A percentile compares a stretch with the other conserved stretches of the same genome.
These are phyloP conservation scores for Pichia nanzhaoensis DNA, from an alignment of 805 yeast genomes.

Conservation along the genomic window DNA sequence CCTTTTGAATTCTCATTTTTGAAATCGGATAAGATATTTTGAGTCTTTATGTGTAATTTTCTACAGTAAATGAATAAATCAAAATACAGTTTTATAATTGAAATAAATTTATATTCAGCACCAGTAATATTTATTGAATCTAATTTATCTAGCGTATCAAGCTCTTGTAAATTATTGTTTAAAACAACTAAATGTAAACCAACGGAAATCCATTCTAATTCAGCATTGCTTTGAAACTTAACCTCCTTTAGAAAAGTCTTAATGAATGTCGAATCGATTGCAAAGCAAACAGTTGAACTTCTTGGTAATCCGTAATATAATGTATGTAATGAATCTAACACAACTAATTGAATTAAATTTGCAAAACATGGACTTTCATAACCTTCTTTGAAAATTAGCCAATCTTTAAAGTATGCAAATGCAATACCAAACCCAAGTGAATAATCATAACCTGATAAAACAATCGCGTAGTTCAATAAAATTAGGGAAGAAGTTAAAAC, in stretches of 20 bases:
- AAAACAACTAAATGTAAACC: constrained; percentile 23
- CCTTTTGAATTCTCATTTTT: not conserved
- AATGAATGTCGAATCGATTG: constrained; percentile 18
- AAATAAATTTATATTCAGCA: constrained; percentile 23
- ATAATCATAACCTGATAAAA: constrained; percentile 54
- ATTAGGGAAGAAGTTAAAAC: constrained; percentile 35
- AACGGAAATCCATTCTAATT: constrained; percentile 20
- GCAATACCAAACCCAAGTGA: constrained; percentile 52
- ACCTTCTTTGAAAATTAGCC: constrained; percentile 38
- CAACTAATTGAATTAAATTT: constrained; percentile 40
- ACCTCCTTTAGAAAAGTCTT: constrained; percentile 13
- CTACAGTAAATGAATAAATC: constrained; percentile 16
- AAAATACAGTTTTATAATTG: constrained; percentile 21
- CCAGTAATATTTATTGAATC: constrained; percentile 13
- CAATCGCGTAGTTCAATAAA: constrained; percentile 47
- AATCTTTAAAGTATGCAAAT: constrained; percentile 51
- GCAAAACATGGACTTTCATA: constrained; percentile 18
- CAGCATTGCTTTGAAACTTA: constrained; percentile 8
- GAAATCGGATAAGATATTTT: not conserved
- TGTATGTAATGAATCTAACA: constrained; percentile 47
- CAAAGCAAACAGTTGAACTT: constrained; percentile 18
- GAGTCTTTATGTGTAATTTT: constrained; percentile 2
- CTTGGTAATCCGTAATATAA: constrained; percentile 42
- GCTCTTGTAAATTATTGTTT: constrained; percentile 15
- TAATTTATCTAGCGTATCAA: constrained; percentile 14